Base-by-base conservation (phyloP, 805 yeast species). In the Candida schatavii region DNA sequence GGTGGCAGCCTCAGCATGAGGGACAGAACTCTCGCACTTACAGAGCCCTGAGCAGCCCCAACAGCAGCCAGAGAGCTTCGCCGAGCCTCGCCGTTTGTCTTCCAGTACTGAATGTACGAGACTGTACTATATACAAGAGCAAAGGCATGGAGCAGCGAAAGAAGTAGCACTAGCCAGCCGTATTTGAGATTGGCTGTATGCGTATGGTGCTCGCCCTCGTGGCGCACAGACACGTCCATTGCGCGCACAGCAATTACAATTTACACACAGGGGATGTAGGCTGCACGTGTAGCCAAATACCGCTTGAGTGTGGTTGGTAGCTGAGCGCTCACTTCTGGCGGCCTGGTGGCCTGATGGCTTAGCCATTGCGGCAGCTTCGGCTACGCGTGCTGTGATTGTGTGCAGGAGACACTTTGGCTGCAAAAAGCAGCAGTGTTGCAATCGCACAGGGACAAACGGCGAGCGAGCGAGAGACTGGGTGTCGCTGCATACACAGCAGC, bases 151-250 rank as follows among this genome's bases (percentile, higher is more conserved):
- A 66, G 35, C 0, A 71, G 36, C 1, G 81, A 64, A 3, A 77
- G 41, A 1, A 63, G 51, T 5, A 83, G 56, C 0, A 80, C 57
- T 10, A 72, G 50, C 50, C 79, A 77, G 0, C 91, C 93, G 52
- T 77, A 84, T 37, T 74, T 73, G 35, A 81, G 51, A 53, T 84
- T 84, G 32, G 74, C 75, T 42, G 49, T 69, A 53, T 84, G 89
- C 29, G 71, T 72, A 20, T 57, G 55, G n/a, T n/a, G n/a, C n/a
- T n/a, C n/a, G 15, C 57, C 62, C 5, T 73, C 79, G 51, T 81
- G 88, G 30, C 87, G 21, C 14, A 34, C 34, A 13, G 36, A 9
- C n/a, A 31, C 9, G 35, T 31, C 18, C 10, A 15, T n/a, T n/a
- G n/a, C n/a, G n/a, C n/a, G n/a, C n/a, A n/a, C n/a, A n/a, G n/a